These are phyloP conservation scores for Candida vaughaniae DNA, from an alignment of 805 yeast species.

Conservation along the genomic window DNA sequence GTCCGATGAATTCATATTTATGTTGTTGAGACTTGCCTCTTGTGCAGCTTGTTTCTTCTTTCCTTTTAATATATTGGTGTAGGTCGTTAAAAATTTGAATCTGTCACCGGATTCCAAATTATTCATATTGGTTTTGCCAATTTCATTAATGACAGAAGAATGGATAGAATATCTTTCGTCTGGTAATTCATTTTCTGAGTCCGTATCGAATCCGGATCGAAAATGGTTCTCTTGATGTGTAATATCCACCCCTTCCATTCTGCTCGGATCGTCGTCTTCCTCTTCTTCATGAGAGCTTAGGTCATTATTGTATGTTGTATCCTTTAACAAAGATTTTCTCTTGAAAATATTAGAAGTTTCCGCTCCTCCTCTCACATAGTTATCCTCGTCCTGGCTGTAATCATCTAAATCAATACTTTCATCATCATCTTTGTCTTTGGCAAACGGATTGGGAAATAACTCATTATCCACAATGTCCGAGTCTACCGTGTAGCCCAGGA, in stretches of 20 bases:
- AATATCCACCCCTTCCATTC: constrained; percentile 3
- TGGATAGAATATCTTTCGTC: constrained; percentile 17
- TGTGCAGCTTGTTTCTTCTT: constrained; percentile 6
- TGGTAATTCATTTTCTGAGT: constrained; percentile 14
- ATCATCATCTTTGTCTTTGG: constrained; percentile 4
- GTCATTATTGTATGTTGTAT: constrained; percentile 6
- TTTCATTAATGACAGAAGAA: constrained; percentile 24
- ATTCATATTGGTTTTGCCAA: constrained; percentile 13
- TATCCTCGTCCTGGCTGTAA: neutral
- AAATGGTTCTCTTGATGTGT: constrained; percentile 12
- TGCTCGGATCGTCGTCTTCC: too few species aligned
- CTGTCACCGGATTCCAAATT: constrained; percentile 17
- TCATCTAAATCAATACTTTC: constrained; percentile 7
- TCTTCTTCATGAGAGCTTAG: constrained; percentile 3
- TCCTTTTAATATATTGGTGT: constrained; percentile 16
- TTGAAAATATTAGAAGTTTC: constrained; percentile 10
- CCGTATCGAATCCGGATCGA: constrained; percentile 20
- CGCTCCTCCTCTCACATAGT: neutral
- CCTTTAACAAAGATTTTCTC: constrained; percentile 7
- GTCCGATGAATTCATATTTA: constrained; percentile 6
- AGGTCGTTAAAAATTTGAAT: constrained; percentile 26
- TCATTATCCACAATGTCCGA: constrained; percentile 14
- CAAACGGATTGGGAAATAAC: constrained; percentile 13
- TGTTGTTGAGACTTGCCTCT: constrained; percentile 4
- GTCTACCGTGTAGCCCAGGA: constrained; percentile 17